Conservation (phyloP, 495 filamentous ascomycete genomes). For the Tuber indicum region DNA sequence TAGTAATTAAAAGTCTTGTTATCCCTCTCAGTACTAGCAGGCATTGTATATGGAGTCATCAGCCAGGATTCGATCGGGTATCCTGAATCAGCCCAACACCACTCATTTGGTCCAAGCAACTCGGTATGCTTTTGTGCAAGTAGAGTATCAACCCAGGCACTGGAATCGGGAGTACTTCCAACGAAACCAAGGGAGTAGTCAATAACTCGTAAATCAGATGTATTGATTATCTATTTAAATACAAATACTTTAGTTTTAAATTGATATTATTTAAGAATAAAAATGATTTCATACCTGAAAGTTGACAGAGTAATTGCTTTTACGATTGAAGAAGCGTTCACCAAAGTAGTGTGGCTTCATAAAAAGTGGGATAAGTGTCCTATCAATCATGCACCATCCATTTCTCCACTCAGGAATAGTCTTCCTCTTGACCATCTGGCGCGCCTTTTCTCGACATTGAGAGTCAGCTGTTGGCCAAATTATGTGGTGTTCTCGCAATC, state of each 20-base stretch:
- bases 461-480: background rate
- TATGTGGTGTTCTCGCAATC: background rate
- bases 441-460: background rate
- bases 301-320: background rate
- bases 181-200: background rate
- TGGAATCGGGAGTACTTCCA: background rate
- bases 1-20: background rate
- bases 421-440: background rate
- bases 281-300: background rate
- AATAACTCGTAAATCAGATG: background rate
- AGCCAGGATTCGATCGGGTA: background rate
- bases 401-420: background rate
- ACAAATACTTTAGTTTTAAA: background rate
- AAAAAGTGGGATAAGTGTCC: background rate
- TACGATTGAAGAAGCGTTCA: background rate
- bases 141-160: background rate
- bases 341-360: background rate
- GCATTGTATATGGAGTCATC: background rate
- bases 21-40: background rate
- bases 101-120: background rate
- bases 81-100: background rate
- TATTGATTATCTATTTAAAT: background rate
- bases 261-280: background rate
- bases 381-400: background rate
- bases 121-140: background rate